Base-by-base conservation (phyloP, 1,284 basidiomycete genomes). In the Cutaneotrichosporon curvatum region DNA sequence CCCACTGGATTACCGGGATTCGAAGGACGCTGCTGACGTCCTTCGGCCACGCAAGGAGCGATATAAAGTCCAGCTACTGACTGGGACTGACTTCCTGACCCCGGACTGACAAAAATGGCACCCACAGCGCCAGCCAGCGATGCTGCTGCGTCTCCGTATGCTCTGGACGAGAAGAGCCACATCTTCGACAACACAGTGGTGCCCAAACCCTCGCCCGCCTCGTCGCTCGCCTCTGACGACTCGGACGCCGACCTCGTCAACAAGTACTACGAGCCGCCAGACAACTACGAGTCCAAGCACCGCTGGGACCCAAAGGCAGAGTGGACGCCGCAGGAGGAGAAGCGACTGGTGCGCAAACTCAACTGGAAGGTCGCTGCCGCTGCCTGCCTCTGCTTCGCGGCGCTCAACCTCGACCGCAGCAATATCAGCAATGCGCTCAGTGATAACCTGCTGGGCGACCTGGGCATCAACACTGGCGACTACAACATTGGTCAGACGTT, bases 271-370 rank as follows among this genome's bases (percentile, higher is more conserved):
- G 55, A 51, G 32, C 66, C 67, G 1, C 57, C 59, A n/a, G 55
- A 59, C 32, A 35, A 43, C 7, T 70, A 59, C 43, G 67, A 69
- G 49, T 62, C 58, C 23, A 59, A 57, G 37, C 58, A 65, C 32
- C 53, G 60, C 22, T 71, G 67, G 51, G 71, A 73, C 56, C 63
- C 65, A 0, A 44, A 45, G 4, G 61, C 65, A 3, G 58, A 55
- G 0, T 73, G 72, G 72, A 73, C 70, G 0, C 39, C 58, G 5
- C 57, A 64, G 19, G 70, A 73, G 45, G 59, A 72, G 51, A 53
- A 36, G 6, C 56, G 52, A 14, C 45, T 71, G 6, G 36, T 47
- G 0, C 53, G 67, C 18, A 68, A 60, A 38, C 52, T 61, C 12
- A 57, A 64, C 35, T 15, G 47, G 10, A 43, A 50, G 12, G 60